Evolutionary conservation across 2,329 filamentous ascomycete genomes (phyloP), one percentile per base, ranked within the genome.

Genomic region (Leptographium radiaticola): DNA sequence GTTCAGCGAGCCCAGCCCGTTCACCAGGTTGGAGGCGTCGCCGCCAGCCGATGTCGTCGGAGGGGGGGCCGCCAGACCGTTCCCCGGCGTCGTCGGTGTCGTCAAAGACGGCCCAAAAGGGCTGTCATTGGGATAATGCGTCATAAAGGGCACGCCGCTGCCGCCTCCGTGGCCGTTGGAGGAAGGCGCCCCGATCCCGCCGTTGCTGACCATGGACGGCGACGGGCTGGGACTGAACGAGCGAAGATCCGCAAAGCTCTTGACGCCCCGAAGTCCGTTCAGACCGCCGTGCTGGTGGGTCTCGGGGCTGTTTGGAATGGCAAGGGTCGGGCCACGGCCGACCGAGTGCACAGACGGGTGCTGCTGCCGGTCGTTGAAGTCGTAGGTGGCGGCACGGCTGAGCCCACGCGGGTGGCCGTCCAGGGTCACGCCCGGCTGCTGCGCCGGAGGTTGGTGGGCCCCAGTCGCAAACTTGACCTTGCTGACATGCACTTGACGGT

Each of bases 201-300:
- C 52, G 31, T 71, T 68, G 51, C 60, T 59, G 36, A 58, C 55
- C 18, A 88, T 89, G 13, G 93, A 95, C 9, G 85, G 84, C 4
- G 87, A 91, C 7, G 93, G 91, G 61, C 91, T 97, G 12, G 91
- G 91, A 16, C 90, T 96, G 70, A 94, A 95, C 1, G 90, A 95
- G 59, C 91, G 86, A 59, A 98, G 73, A 66, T 98, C 93, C 39
- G 91, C 93, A 66, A 96, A 96, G 51, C 91, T 97, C 74, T 97
- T 97, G 58, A 91, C 93, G 33, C 88, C 88, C 45, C 93, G 85
- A 39, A 98, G 80, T 63, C 91, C 91, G 65, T 88, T 85, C 49
- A 86, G 80, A 36, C 83, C 83, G 33, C 83, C 83, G 33, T 72
- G 73, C 56, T 66, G 69, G 56, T 67, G 70, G 18, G 70, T 72